These are phyloP conservation scores for Coffea eugenioides DNA, from an alignment of 257 asterid species.

Conservation along the genomic window DNA sequence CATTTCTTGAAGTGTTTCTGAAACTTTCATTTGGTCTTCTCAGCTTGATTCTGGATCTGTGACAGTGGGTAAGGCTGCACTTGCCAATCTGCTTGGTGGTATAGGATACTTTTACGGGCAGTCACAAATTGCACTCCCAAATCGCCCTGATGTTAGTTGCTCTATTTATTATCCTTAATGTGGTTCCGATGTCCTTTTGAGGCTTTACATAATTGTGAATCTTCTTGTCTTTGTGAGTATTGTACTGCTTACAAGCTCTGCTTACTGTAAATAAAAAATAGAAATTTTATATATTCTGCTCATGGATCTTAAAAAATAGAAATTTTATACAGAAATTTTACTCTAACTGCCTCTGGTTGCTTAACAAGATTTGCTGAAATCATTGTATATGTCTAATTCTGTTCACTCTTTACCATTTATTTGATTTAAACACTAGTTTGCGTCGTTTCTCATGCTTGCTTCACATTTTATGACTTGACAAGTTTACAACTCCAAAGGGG, in stretches of 20 bases:
- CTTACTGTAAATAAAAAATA: background rate
- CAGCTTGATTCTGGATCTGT: conserved; percentile 70
- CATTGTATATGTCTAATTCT: background rate
- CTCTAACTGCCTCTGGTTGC: too few relatives aligned
- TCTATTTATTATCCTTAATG: background rate
- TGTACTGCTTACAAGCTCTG: background rate
- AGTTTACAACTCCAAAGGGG: background rate
- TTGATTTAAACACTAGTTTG: background rate
- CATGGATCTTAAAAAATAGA: too few relatives aligned
- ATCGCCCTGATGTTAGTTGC: conserved; percentile 55
- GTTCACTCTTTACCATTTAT: background rate
- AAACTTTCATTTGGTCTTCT: conserved; percentile 33
- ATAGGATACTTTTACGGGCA: conserved; percentile 95
- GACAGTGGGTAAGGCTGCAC: conserved; percentile 75
- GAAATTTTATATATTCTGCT: too few relatives aligned
- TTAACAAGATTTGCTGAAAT: background rate
- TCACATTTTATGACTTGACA: background rate
- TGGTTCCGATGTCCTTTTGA: background rate
- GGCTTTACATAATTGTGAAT: background rate
- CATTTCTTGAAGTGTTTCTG: conserved; percentile 4
- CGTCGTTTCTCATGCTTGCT: background rate
- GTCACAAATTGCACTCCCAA: conserved; percentile 77
- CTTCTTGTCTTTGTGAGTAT: background rate
- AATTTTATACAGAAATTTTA: too few relatives aligned
- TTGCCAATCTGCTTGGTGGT: conserved; percentile 93